Percentiles rank a stretch among this genome's conserved stretches.
These are phyloP conservation scores for Clonostachys rhizophaga DNA, from an alignment of 2,329 filamentous ascomycete genomes.

Conservation along the genomic window DNA sequence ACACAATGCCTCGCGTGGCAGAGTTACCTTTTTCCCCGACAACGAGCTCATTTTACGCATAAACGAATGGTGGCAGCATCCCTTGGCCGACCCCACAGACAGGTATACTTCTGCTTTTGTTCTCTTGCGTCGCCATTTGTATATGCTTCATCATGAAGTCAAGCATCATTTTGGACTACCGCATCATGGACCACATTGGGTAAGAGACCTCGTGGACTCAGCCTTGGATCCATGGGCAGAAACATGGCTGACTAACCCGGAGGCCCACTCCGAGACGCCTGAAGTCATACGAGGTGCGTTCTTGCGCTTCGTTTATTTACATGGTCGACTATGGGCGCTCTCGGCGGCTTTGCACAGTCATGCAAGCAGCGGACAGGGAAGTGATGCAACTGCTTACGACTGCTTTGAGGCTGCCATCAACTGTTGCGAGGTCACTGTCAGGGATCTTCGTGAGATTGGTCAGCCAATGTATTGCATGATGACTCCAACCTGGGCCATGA, in stretches of 20 bases:
- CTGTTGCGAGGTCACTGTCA: not conserved
- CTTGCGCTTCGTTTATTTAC: not conserved
- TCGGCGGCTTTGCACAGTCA: not conserved
- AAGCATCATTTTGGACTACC: not conserved
- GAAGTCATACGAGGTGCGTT: not conserved
- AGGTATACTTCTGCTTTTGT: not conserved
- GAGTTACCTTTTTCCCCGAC: not conserved
- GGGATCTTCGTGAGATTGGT: not conserved
- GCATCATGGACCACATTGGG: not conserved
- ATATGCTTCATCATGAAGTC: not conserved
- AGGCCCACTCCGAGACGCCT: not conserved
- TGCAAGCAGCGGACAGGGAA: not conserved
- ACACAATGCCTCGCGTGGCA: not conserved
- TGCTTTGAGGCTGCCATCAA: not conserved
- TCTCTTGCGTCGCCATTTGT: no score
- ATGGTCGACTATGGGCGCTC: not conserved
- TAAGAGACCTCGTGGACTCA: not conserved
- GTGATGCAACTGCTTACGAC: not conserved
- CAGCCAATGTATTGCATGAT: constrained; percentile 1
- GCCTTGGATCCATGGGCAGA: not conserved
- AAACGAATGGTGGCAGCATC: not conserved
- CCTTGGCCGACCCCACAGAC: not conserved
- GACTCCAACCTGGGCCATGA: constrained; percentile 1
- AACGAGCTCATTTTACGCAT: not conserved
- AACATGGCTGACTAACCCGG: not conserved